phyloP scores from a whole-genome alignment of 257 asterid genomes.

The Solanum pinnatisectum region DNA sequence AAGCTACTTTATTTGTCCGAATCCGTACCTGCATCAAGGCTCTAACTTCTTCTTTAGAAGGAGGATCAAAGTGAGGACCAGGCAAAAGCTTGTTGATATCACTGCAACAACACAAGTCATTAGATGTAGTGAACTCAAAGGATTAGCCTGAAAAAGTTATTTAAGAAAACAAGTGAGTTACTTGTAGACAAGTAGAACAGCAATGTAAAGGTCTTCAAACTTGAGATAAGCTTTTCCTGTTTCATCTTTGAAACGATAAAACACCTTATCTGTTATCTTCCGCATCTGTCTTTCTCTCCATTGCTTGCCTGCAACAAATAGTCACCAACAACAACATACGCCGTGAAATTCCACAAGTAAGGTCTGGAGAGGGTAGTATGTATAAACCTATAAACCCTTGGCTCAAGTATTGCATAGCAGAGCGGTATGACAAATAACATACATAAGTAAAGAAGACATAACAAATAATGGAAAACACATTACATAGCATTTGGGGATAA shows the following conservation, averaged over 20 bases:
- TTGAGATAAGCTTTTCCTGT: conserved; percentile 42
- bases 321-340: background rate
- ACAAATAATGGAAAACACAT: background rate
- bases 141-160: background rate
- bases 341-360: background rate
- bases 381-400: background rate
- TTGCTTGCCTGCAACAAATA: conserved; percentile 46
- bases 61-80: conserved; percentile 94
- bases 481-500: background rate
- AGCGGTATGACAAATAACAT: background rate
- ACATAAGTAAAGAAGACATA: background rate
- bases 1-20: background rate
- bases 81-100: conserved; percentile 89
- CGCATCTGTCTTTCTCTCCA: conserved; percentile 71
- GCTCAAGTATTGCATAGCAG: background rate
- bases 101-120: conserved; percentile 23
- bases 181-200: conserved; percentile 84
- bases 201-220: conserved; percentile 84
- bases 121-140: background rate
- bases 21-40: conserved; percentile 40
- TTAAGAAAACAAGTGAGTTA: conserved; percentile 13
- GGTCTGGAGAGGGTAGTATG: background rate
- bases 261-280: conserved; percentile 49
- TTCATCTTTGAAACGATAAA: conserved; percentile 50
- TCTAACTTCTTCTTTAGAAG: conserved; percentile 57